Base-by-base conservation (phyloP, 148 eudicot species). In the Rhododendron williamsianum region DNA sequence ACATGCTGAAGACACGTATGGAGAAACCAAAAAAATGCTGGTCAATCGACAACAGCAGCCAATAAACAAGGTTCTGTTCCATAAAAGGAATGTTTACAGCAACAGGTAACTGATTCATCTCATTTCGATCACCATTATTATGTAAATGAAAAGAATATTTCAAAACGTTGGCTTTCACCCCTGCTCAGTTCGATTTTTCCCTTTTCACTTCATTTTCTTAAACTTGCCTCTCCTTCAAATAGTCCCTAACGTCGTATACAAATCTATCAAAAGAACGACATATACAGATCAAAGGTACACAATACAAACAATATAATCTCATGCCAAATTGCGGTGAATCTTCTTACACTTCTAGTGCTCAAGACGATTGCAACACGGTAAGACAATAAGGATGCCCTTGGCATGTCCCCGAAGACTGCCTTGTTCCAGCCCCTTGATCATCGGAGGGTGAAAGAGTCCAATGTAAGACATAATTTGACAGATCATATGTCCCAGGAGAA, bases 401-500 rank as follows among this genome's bases (percentile, higher is more conserved):
- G 85, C 94, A 94, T 58, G 92, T 89, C 77, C 98, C 99, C 27
- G 97, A 93, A 80, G 90, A 87, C 36, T 56, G 88, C 54, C 82
- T 87, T 9, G 87, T 58, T 56, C 80, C 91, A 54, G 76, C 86
- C 35, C 45, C 88, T 74, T 27, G 72, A 82, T 84, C 86, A 19
- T 81, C 81, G 16, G 90, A 83, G 25, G 86, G 43, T 41, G 80
- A 77, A 78, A 86, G 35, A 84, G 88, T 92, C 99, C 99, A 97
- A 48, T 88, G 90, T 83, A 97, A 85, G 6, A 88, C 77, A 87
- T 94, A 95, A 86, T 91, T 93, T 3, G 98, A 97, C 76, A 95
- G 85, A 85, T 97, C 99, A 71, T 92, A 95, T 16, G 92, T 92
- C 48, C 99, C 99, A 2, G 98, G 96, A 58, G 96, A 87, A 87